Percentiles rank a stretch among this genome's conserved stretches.
Evolutionary conservation across 441 rosid species (phyloP).

Genomic region (Populus hybrid): DNA sequence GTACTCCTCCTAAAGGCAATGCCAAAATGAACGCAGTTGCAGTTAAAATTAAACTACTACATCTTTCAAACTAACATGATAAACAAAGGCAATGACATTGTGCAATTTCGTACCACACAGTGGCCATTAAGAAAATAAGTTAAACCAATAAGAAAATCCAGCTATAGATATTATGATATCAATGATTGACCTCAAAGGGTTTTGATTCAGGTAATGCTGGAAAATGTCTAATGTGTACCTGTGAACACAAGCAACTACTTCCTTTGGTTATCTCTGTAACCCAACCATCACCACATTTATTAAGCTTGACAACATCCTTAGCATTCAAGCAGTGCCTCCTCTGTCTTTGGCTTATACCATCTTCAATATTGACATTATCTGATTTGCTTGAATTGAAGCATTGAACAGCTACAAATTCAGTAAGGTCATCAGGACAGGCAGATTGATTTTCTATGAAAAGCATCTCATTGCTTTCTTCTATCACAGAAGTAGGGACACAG

Average conservation of each 20-base stretch:
- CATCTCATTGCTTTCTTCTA: constrained; percentile 43
- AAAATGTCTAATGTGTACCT: background rate
- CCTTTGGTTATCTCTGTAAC: constrained; percentile 25
- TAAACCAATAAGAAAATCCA: background rate
- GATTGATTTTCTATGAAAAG: constrained; percentile 34
- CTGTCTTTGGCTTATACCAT: constrained; percentile 19
- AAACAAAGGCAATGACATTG: background rate
- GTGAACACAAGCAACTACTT: constrained; percentile 17
- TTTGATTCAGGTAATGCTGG: constrained; percentile 22
- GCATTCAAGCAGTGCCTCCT: constrained; percentile 57
- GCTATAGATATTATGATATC: background rate
- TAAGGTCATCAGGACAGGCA: constrained; percentile 58
- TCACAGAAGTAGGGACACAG: constrained; percentile 53
- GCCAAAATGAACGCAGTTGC: constrained; percentile 10
- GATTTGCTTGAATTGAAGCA: constrained; percentile 32
- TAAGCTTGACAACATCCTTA: constrained; percentile 59
- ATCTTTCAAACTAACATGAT: background rate
- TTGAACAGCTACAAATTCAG: constrained; percentile 38
- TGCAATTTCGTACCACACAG: background rate
- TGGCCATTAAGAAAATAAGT: background rate
- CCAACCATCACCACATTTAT: constrained; percentile 67
- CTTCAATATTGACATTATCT: constrained; percentile 20
- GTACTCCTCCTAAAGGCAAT: constrained; percentile 47
- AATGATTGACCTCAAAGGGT: background rate
- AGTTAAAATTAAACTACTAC: constrained; percentile 3